Evolutionary conservation across 352 stramenopile genomes (phyloP), one percentile per base, ranked within the genome.

Genomic region (Pythium phragmitis): DNA sequence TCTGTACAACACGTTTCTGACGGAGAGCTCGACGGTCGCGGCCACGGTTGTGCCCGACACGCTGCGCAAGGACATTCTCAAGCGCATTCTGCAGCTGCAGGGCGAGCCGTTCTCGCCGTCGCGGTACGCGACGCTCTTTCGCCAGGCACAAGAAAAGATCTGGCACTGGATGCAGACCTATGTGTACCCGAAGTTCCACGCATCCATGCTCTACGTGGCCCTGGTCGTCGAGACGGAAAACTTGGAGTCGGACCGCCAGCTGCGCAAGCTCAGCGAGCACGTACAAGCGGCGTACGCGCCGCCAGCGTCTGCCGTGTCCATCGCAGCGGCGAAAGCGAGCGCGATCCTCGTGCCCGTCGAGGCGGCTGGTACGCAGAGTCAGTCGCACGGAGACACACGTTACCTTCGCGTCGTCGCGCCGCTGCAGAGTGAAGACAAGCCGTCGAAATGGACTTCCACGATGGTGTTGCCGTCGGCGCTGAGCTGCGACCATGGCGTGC

Each of bases 51-150:
- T 92, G 16, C 68, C 80, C 7, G 81, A 88, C 36, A 59, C 70
- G 13, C 67, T 89, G 41, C 74, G 82, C 39, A 87, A 76, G 21
- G 81, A 78, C 23, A 87, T 79, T 23, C 64, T 92, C 59, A 75
- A 87, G 56, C 70, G 74, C 49, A 89, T 92, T 47, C 75, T 92
- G 68, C 68, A 75, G 56, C 72, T 91, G 26, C 84, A 92, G 61
- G 79, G 80, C 30, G 84, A 92, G 57, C 78, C 84, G 16, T 92
- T 92, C 58, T 89, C 84, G 2, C 80, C 84, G 3, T 77, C 80
- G 4, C 67, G 81, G 21, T 92, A 91, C 36, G 84, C 82, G 6
- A 81, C 64, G 42, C 68, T 92, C 43, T 92, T 90, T 59, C 81
- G 82, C n/a, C 70, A 71, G 12, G 81, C 84, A 1, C 84, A 92